A percentile compares a stretch with the other conserved stretches of the same genome.
Evolutionary conservation across 164 flowering plant species (phyloP).

Genomic region (Magnolia changhungtana): DNA sequence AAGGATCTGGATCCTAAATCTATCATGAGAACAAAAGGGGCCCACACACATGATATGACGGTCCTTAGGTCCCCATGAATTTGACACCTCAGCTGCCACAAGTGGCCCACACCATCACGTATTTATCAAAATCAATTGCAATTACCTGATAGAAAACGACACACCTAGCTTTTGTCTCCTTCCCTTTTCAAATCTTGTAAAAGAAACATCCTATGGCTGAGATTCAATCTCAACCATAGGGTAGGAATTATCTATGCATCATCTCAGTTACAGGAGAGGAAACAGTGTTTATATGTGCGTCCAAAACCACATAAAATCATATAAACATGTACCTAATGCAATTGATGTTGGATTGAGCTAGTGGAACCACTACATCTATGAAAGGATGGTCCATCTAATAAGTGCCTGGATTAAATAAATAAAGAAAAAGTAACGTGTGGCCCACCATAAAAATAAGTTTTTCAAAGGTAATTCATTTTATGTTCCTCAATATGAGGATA

Average conservation of each 20-base stretch:
- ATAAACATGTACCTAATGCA: not conserved
- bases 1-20: not conserved
- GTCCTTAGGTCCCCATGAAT: constrained; percentile 8
- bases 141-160: constrained; percentile 1
- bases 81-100: constrained; percentile 6
- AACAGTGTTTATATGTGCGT: not conserved
- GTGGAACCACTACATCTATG: not conserved
- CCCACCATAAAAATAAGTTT: not conserved
- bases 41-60: not conserved
- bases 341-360: not conserved
- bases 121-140: constrained; percentile 2
- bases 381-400: not conserved
- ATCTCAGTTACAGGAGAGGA: not conserved
- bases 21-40: too few species aligned
- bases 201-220: not conserved
- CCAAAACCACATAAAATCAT: not conserved
- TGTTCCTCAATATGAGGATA: not conserved
- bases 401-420: not conserved
- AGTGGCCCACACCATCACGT: constrained; percentile 1
- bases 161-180: not conserved
- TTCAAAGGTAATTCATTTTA: too few species aligned
- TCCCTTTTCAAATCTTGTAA: not conserved
- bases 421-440: not conserved
- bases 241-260: not conserved
- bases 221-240: not conserved